Conservation (phyloP, 345 rosid genomes). For the Acer yangbiense region DNA sequence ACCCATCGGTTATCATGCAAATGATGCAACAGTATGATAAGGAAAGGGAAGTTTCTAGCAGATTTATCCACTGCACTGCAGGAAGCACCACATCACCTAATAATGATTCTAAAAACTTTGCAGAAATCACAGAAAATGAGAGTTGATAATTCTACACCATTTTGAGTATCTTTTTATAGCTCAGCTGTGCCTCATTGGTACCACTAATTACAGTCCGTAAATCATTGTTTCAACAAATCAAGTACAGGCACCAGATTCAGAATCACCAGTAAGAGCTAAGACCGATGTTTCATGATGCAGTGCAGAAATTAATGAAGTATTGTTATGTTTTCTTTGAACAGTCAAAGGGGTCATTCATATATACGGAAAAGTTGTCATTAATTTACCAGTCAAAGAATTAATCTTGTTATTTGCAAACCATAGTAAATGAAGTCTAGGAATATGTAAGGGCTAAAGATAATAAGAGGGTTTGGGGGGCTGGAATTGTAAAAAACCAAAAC, state of each 20-base stretch:
- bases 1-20: conserved; percentile 6
- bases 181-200: background rate
- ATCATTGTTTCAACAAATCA: background rate
- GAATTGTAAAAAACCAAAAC: background rate
- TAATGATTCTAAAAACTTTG: background rate
- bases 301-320: background rate
- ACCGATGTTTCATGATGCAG: background rate
- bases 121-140: background rate
- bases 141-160: background rate
- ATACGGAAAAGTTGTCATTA: background rate
- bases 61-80: background rate
- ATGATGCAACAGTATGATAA: background rate
- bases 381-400: background rate
- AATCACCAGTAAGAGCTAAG: background rate
- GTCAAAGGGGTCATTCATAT: background rate
- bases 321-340: background rate
- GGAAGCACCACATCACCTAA: background rate
- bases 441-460: background rate
- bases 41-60: background rate
- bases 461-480: too few species aligned
- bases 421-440: background rate
- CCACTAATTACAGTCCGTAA: background rate
- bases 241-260: background rate
- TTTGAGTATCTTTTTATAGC: background rate
- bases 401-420: background rate